Evolutionary conservation across 345 rosid species (phyloP), one percentile per base, ranked within the genome.

Genomic region (Citropsis articulata): DNA sequence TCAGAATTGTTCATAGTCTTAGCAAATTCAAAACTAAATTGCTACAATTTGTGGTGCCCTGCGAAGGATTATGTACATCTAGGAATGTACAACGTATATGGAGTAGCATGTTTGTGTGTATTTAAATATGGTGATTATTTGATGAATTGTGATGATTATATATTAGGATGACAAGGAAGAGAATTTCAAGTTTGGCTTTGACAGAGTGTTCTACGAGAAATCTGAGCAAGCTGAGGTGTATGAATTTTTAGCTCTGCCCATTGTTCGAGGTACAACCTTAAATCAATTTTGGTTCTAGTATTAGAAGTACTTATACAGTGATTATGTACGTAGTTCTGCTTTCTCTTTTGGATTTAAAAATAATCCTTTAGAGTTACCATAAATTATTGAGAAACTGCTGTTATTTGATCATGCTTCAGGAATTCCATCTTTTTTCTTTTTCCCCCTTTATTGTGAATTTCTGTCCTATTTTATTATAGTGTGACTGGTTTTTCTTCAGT

Each of bases 121-220:
- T 65, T 42, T 38, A 65, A 35, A 19, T 59, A 6, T 27, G n/a
- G 40, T 8, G 21, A 24, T 62, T 59, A 28, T 31, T 36, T 7
- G 9, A 25, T 72, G 24, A 28, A 13, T 64, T 64, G 10, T 7
- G 62, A 74, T 64, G 70, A 22, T 45, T 75, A 18, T 77, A 28
- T 77, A 21, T 25, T 69, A 93, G 91, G 90, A 93, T 78, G 98
- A 86, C 68, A 91, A 91, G 82, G 97, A 93, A 71, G 93, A 86
- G 65, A 92, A 91, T 62, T 69, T 83, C 66, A 80, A 80, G 64
- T 91, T 93, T 75, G 82, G 84, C 87, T 88, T 93, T 24, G 92
- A 94, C 78, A 75, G 82, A 83, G 90, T 89, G 55, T 93, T 93
- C 73, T 84, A 87, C 25, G 84, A 93, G 75, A 83, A 83, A 56